phyloP scores from a whole-genome alignment of 257 asterid species.

The Verbascum thapsus region DNA sequence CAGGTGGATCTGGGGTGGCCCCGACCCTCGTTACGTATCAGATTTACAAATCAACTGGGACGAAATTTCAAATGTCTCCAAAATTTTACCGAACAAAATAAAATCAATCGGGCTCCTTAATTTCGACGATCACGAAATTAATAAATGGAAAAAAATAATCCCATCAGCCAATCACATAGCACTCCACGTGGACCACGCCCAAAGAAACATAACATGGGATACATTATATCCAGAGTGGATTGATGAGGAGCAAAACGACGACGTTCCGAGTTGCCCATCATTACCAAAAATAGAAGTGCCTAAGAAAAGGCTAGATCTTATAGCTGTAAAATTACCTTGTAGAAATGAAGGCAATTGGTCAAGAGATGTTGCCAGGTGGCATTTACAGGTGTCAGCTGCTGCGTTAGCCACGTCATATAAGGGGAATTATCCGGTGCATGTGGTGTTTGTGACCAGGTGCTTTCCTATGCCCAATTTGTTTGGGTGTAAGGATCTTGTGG shows the following conservation, averaged over 20 bases:
- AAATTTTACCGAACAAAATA: slow-evolving; percentile 36
- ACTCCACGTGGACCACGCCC: slow-evolving; percentile 52
- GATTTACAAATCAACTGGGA: slow-evolving; percentile 49
- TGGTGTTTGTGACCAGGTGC: slow-evolving; percentile 62
- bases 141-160: slow-evolving; percentile 49
- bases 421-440: slow-evolving; percentile 53
- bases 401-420: slow-evolving; percentile 58
- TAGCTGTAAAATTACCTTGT: slow-evolving; percentile 83
- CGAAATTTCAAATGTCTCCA: slow-evolving; percentile 43
- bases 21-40: slow-evolving; percentile 65
- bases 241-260: slow-evolving; percentile 82
- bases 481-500: slow-evolving; percentile 59
- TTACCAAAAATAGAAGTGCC: slow-evolving; percentile 62
- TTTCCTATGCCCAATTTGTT: slow-evolving; percentile 74
- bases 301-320: slow-evolving; percentile 59
- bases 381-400: slow-evolving; percentile 75
- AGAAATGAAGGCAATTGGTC: slow-evolving; percentile 78
- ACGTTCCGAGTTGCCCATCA: slow-evolving; percentile 73
- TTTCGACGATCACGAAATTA: slow-evolving; percentile 59
- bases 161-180: slow-evolving; percentile 51
- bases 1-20: slow-evolving; percentile 63
- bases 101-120: slow-evolving; percentile 62
- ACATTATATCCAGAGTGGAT: slow-evolving; percentile 87
- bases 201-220: slow-evolving; percentile 72
- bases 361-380: slow-evolving; percentile 74